Percentiles rank a stretch among this genome's conserved stretches.
phyloP scores from a whole-genome alignment of 169 alveolate genomes.

The Cryptosporidium andersoni region DNA sequence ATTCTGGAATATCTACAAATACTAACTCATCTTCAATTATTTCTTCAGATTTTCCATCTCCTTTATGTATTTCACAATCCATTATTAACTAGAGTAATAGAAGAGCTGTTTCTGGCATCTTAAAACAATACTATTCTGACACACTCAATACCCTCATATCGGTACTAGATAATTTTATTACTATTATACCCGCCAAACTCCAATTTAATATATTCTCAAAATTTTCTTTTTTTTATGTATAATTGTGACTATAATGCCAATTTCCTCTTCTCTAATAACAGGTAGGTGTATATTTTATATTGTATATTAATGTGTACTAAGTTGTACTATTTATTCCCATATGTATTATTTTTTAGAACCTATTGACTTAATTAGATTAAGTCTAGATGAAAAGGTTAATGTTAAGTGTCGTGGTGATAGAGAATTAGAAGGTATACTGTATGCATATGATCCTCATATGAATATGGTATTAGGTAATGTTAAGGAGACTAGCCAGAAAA shows the following conservation, averaged over 20 bases:
- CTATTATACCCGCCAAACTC: too few relatives aligned
- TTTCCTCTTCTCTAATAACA: constrained; percentile 44
- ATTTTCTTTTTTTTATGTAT: too few relatives aligned
- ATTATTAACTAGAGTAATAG: too few relatives aligned
- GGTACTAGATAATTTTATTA: too few relatives aligned
- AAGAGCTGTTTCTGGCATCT: too few relatives aligned
- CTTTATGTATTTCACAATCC: neutral
- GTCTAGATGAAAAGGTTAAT: constrained; percentile 86
- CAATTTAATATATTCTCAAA: too few relatives aligned
- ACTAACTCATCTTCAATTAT: constrained; percentile 44
- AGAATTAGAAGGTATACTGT: constrained; percentile 87
- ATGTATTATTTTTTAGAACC: constrained; percentile 81
- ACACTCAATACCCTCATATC: too few relatives aligned
- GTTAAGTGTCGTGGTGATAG: constrained; percentile 90
- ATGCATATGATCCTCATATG: constrained; percentile 91
- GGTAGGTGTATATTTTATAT: constrained; percentile 14
- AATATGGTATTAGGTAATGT: constrained; percentile 90
- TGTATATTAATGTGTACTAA: neutral
- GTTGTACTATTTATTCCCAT: neutral
- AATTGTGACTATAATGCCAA: too few relatives aligned
- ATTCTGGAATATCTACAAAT: constrained; percentile 63
- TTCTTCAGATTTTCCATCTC: neutral
- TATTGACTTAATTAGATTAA: constrained; percentile 86
- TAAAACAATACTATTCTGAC: too few relatives aligned
- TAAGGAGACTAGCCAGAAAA: constrained; percentile 82